Base-by-base conservation (phyloP, 139 green algal genomes). In the Cymbomonas tetramitiformis region DNA sequence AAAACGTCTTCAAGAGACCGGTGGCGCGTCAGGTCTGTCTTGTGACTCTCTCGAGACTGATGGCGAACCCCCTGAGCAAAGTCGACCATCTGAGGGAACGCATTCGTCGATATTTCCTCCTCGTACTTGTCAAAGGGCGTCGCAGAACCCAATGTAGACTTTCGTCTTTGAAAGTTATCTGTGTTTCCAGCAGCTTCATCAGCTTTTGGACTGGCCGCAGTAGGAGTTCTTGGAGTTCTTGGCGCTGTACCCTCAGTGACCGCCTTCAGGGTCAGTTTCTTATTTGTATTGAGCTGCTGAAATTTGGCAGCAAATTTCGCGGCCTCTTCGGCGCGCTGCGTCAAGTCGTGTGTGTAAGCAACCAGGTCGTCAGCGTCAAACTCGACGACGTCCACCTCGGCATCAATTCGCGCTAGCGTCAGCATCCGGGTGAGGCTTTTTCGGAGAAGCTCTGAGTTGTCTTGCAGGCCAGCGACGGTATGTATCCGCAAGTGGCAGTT, bases 401-500 rank as follows among this genome's bases (percentile, higher is more conserved):
- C 58, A 4, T 58, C 29, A 25, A 65, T 65, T 30, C 46, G 44
- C n/a, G 56, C 26, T 18, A 63, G 18, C 15, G 49, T 18, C 5
- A 69, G 61, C 4, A 63, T 28, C 29, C 56, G 31, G 25, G 56
- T 15, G 10, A 69, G 51, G 3, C 38, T 41, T 7, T 39, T 18
- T 56, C 36, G 55, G 23, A 69, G n/a, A 9, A 36, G 19, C 0
- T 28, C 24, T 9, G 38, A 38, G 51, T 69, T 54, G 8, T 62
- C 21, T 43, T 31, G 28, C 3, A 30, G 28, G 8, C 46, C 38
- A 9, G 51, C 34, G 29, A 69, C 41, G 25, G 51, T 57, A 29
- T 58, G 33, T 41, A 69, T 41, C 19, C 61, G 1, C 21, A 69
- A 43, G 30, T 57, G 32, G 61, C 61, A 69, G 9, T 24, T 44